phyloP scores from a whole-genome alignment of 768 basidiomycete genomes.

The Pleurotus salmoneostramineus region DNA sequence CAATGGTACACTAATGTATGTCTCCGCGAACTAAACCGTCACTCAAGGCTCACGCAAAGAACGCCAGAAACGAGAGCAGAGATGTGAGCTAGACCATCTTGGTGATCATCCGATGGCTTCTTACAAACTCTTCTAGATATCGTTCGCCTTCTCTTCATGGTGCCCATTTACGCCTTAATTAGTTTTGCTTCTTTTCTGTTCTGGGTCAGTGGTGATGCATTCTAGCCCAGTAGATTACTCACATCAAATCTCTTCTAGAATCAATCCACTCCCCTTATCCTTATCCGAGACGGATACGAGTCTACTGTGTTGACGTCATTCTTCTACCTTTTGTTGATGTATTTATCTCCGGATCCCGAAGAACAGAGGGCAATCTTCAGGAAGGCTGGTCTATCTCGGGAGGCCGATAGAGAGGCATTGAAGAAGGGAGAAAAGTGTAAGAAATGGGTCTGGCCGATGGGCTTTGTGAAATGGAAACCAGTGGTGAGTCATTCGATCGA shows the following conservation, averaged over 20 bases:
- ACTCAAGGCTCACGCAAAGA: neutral
- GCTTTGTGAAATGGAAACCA: constrained; percentile 60
- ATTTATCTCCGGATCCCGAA: constrained; percentile 58
- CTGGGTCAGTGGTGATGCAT: constrained; percentile 43
- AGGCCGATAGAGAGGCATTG: constrained; percentile 40
- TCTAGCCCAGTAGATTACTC: neutral
- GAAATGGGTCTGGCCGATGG: constrained; percentile 71
- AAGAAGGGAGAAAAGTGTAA: constrained; percentile 40
- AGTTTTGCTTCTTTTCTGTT: constrained; percentile 68
- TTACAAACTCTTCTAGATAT: constrained; percentile 43
- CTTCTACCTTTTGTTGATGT: constrained; percentile 73
- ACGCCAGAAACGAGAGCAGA: constrained; percentile 61
- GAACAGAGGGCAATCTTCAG: constrained; percentile 61
- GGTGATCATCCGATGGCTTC: neutral
- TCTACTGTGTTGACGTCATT: constrained; percentile 72
- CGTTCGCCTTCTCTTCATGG: constrained; percentile 73
- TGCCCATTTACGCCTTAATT: constrained; percentile 68
- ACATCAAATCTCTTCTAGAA: constrained; percentile 32
- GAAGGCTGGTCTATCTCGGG: constrained; percentile 53
- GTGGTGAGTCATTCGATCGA: constrained; percentile 28
- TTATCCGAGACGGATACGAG: constrained; percentile 74
- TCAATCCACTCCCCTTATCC: constrained; percentile 63
- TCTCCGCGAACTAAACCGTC: neutral
- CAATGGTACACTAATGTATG: constrained; percentile 66
- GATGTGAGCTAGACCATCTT: constrained; percentile 37